Evolutionary conservation across 2,329 filamentous ascomycete genomes (phyloP).

Genomic region (Pseudogymnoascus sp.): DNA sequence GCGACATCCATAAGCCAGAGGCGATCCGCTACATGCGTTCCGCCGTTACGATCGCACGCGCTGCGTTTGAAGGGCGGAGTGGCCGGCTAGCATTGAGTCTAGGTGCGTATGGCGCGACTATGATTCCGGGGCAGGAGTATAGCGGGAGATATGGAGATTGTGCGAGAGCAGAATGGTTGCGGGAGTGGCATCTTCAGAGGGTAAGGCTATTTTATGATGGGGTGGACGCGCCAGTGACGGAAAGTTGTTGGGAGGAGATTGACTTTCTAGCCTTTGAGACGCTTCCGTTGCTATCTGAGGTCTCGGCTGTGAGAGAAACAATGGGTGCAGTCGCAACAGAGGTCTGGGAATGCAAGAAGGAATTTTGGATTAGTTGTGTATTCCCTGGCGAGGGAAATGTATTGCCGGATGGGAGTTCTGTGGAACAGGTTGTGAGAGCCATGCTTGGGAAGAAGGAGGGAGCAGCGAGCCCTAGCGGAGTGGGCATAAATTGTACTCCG

Average conservation of each 20-base stretch:
- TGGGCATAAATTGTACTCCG: slow-evolving; percentile 64
- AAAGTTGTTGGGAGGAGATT: slow-evolving; percentile 29
- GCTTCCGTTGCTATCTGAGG: slow-evolving; percentile 53
- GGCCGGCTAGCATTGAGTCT: slow-evolving; percentile 48
- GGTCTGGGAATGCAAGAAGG: not conserved
- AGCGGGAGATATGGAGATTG: slow-evolving; percentile 49
- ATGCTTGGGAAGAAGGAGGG: slow-evolving; percentile 25
- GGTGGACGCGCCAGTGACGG: not conserved
- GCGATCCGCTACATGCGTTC: slow-evolving; percentile 37
- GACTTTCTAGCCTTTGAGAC: slow-evolving; percentile 58
- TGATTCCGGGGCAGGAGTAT: slow-evolving; percentile 59
- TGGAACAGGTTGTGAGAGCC: slow-evolving; percentile 34
- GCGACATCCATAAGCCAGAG: slow-evolving; percentile 18
- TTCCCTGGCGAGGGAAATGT: slow-evolving; percentile 46
- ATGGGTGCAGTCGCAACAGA: slow-evolving; percentile 13
- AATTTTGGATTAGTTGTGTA: slow-evolving; percentile 55
- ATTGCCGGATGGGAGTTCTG: slow-evolving; percentile 48
- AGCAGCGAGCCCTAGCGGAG: slow-evolving; percentile 43
- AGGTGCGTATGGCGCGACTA: slow-evolving; percentile 59
- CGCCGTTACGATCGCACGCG: slow-evolving; percentile 30
- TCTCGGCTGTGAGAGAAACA: slow-evolving; percentile 46
- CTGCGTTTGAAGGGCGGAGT: slow-evolving; percentile 28
- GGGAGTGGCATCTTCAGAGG: slow-evolving; percentile 49
- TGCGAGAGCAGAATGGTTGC: slow-evolving; percentile 35
- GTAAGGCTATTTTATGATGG: slow-evolving; percentile 39